Evolutionary conservation across 306 rosid genomes (phyloP).

Genomic region (Corylus avellana): DNA sequence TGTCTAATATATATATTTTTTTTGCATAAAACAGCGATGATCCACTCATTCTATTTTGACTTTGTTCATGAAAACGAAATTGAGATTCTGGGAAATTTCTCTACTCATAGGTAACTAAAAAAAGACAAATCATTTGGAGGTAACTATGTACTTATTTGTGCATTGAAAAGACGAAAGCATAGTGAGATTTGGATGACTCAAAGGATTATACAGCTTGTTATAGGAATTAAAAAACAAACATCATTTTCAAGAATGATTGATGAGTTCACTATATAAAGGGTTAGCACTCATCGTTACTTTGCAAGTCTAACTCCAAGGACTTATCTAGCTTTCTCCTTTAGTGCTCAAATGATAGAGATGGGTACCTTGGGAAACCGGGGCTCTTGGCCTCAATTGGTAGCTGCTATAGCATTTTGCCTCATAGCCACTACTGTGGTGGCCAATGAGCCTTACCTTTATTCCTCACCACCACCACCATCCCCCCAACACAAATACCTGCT

Average conservation of each 20-base stretch:
- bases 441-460: background rate
- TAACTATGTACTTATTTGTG: too few relatives aligned
- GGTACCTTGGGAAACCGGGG: background rate
- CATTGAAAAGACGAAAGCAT: background rate
- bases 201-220: background rate
- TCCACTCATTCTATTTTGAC: background rate
- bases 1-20: too few relatives aligned
- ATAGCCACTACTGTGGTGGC: conserved; percentile 9
- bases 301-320: background rate
- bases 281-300: background rate
- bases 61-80: too few relatives aligned
- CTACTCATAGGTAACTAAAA: background rate
- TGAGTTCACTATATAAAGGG: background rate
- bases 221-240: background rate
- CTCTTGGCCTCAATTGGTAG: conserved; percentile 17
- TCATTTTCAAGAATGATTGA: background rate
- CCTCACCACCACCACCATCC: conserved; percentile 7
- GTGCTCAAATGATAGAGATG: background rate
- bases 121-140: background rate
- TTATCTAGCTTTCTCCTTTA: background rate
- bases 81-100: background rate
- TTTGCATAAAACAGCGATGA: too few relatives aligned
- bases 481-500: background rate
- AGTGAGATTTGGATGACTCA: too few relatives aligned
- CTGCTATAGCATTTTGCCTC: conserved; percentile 6